Percentiles rank a stretch among this genome's conserved stretches.
These are phyloP conservation scores for Asterophora lycoperdoides DNA, from an alignment of 768 basidiomycete genomes.

Conservation along the genomic window DNA sequence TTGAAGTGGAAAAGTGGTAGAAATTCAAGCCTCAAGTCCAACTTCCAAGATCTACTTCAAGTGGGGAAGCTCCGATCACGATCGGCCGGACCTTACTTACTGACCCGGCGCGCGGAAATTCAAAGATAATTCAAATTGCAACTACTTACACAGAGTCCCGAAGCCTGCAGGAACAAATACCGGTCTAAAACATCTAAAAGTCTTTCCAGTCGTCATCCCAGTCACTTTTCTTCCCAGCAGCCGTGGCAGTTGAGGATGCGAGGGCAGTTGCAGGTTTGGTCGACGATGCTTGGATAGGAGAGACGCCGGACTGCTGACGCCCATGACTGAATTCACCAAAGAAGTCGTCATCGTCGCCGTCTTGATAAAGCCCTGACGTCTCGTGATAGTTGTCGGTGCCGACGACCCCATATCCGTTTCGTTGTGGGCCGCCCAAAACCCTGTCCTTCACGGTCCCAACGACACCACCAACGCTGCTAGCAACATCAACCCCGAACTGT, in stretches of 20 bases:
- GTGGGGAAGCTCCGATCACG: conserved; percentile 24
- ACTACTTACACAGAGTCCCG: background rate
- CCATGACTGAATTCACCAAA: conserved; percentile 47
- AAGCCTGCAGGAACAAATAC: background rate
- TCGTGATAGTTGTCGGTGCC: conserved; percentile 47
- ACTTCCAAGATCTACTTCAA: conserved; percentile 5
- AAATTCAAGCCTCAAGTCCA: too few relatives aligned
- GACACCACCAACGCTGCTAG: conserved; percentile 66
- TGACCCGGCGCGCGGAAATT: background rate
- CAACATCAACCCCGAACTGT: conserved; percentile 84
- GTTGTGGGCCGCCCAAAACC: conserved; percentile 45
- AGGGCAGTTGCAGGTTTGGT: conserved; percentile 3
- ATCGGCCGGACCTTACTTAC: conserved; percentile 32
- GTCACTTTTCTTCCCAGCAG: conserved; percentile 42
- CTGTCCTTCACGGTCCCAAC: conserved; percentile 60
- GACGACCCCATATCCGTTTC: conserved; percentile 48
- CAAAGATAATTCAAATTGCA: background rate
- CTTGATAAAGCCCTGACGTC: conserved; percentile 56
- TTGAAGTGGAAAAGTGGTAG: background rate
- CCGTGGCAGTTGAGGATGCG: conserved; percentile 9
- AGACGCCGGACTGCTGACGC: conserved; percentile 20
- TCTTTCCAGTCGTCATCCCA: conserved; percentile 85
- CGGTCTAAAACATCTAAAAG: conserved; percentile 42
- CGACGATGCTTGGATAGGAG: conserved; percentile 14
- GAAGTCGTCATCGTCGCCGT: conserved; percentile 66